These are phyloP conservation scores for Gaertneriomyces sp. DNA, from an alignment of 192 early-diverging fungal species.

Conservation along the genomic window DNA sequence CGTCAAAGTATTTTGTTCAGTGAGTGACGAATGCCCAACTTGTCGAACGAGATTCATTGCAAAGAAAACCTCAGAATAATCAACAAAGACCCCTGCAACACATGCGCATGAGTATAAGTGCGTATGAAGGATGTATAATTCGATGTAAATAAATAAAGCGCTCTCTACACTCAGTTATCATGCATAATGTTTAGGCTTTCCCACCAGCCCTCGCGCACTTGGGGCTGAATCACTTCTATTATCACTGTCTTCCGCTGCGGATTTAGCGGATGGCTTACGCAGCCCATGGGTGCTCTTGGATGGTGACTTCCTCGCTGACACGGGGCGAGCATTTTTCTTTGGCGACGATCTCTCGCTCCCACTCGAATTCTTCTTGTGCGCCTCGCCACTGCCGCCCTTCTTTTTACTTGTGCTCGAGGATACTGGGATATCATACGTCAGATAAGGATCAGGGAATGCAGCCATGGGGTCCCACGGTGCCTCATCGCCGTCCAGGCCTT, in stretches of 20 bases:
- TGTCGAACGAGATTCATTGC: too few species aligned
- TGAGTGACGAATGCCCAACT: too few species aligned
- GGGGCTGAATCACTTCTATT: conserved; percentile 1
- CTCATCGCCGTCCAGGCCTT: conserved; percentile 31
- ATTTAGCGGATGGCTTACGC: background rate
- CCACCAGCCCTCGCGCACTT: conserved; percentile 26
- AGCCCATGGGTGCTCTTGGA: conserved; percentile 4
- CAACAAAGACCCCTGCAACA: too few species aligned
- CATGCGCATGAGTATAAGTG: background rate
- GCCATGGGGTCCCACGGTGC: conserved; percentile 52
- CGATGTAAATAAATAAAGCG: background rate
- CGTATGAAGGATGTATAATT: background rate
- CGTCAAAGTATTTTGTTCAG: too few species aligned
- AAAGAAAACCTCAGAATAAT: too few species aligned
- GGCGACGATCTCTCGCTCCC: conserved; percentile 5
- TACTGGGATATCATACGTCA: conserved; percentile 52
- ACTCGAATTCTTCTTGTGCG: background rate
- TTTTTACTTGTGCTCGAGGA: conserved; percentile 24
- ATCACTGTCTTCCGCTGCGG: background rate
- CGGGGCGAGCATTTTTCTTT: background rate
- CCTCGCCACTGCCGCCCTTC: conserved; percentile 10
- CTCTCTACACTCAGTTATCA: background rate
- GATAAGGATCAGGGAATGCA: conserved; percentile 55
- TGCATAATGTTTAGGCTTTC: conserved; percentile 34
- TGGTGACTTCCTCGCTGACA: conserved; percentile 6